Evolutionary conservation across 2,329 filamentous ascomycete species (phyloP), one percentile per base, ranked within the genome.

Genomic region (Colletotrichum australisinense): DNA sequence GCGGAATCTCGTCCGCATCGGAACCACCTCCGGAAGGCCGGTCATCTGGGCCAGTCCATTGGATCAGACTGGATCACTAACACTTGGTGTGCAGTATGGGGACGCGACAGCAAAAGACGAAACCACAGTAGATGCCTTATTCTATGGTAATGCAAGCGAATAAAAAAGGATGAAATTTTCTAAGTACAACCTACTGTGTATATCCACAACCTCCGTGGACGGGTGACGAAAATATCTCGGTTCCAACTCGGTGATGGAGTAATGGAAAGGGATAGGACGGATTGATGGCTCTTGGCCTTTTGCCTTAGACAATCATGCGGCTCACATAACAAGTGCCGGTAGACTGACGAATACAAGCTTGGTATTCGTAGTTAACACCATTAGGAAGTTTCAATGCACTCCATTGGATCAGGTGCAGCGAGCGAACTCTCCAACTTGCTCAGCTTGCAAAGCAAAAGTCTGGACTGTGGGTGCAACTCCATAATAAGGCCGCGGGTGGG

Each of bases 181-280:
- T 52, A 16, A 22, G 6, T 46, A n/a, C 42, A 11, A 55, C 32
- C 2, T 49, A 16, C 35, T 22, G 19, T 19, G 8, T 52, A 59
- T 71, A 32, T 58, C 52, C 59, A 63, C 66, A 69, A 57, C 14
- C 7, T 30, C 2, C 28, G 63, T 62, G 35, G n/a, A 30, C 26
- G 19, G 19, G 22, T 58, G 49, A 68, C 69, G 69, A 72, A 58
- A 68, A 57, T 46, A 63, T 59, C 42, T 69, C 64, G 69, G 69
- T 69, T 35, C 69, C 69, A 63, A 38, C 58, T 72, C 69, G 64
- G 69, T 62, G 22, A 46, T 56, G 56, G 12, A 9, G 32, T 22
- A 24, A 30, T 24, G 52, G 26, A 11, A 28, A 22, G 52, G 22
- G 11, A 24, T 28, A 6, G 52, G 24, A 12, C 42, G 42, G 7